A percentile compares a stretch with the other conserved stretches of the same genome.
These are phyloP conservation scores for Alternaria burnsii DNA, from an alignment of 2,329 filamentous ascomycete genomes.

Conservation along the genomic window DNA sequence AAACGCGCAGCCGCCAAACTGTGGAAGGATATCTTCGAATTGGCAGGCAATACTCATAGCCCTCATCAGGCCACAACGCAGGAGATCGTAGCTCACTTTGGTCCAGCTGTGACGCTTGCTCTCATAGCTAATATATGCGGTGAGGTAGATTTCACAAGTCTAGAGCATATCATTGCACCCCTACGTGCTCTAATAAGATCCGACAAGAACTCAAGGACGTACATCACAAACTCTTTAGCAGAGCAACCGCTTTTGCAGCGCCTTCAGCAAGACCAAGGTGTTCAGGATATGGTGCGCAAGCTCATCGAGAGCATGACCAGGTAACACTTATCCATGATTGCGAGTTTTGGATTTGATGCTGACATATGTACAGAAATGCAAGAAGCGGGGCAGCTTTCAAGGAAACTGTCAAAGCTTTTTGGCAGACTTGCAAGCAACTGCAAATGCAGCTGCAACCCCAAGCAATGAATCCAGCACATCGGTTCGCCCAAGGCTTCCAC, in stretches of 20 bases:
- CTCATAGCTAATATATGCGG: conserved; percentile 48
- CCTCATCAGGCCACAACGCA: conserved; percentile 41
- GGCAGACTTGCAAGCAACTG: conserved; percentile 48
- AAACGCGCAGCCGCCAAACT: conserved; percentile 78
- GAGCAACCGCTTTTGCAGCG: conserved; percentile 41
- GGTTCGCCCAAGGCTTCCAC: conserved; percentile 25
- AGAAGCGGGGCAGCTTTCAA: conserved; percentile 44
- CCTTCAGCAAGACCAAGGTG: conserved; percentile 38
- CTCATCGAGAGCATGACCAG: conserved; percentile 47
- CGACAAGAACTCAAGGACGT: conserved; percentile 43
- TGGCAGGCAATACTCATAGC: conserved; percentile 38
- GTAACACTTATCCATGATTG: conserved; percentile 22
- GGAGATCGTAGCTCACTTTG: conserved; percentile 49
- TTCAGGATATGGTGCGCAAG: conserved; percentile 44
- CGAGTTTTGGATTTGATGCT: conserved; percentile 14
- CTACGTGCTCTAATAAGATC: conserved; percentile 44
- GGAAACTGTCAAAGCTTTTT: conserved; percentile 47
- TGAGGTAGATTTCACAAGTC: conserved; percentile 45
- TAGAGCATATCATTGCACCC: conserved; percentile 45
- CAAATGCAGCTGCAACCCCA: conserved; percentile 48
- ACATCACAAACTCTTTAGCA: conserved; percentile 42
- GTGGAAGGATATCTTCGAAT: conserved; percentile 63
- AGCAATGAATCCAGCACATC: conserved; percentile 38
- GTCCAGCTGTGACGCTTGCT: conserved; percentile 39
- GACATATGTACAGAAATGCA: conserved; percentile 46